Conservation (phyloP, 306 rosid species). For the Quercus rubra region DNA sequence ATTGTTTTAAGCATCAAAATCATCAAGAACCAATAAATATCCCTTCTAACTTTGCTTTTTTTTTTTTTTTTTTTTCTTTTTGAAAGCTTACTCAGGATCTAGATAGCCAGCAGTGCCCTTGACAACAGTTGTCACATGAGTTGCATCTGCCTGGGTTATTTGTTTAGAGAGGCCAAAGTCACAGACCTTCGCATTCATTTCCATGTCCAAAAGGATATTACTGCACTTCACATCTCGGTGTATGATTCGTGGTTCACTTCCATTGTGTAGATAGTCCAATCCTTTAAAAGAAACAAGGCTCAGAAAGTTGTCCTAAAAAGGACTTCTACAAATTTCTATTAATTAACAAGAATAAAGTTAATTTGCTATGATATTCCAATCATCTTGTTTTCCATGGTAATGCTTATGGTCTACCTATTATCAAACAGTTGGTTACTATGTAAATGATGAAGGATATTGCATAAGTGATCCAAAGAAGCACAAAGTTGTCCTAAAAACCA, state of each 20-base stretch:
- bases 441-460: neutral
- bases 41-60: neutral
- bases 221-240: conserved; percentile 95
- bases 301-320: neutral
- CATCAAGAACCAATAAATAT: neutral
- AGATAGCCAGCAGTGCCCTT: conserved; percentile 97
- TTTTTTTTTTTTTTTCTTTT: neutral
- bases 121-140: conserved; percentile 90
- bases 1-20: neutral
- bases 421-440: neutral
- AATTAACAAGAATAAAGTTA: neutral
- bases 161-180: conserved; percentile 95
- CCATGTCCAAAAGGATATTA: conserved; percentile 80
- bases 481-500: too few relatives aligned
- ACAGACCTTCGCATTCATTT: conserved; percentile 88
- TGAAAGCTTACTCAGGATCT: conserved; percentile 80
- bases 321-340: neutral
- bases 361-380: too few relatives aligned
- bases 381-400: neutral
- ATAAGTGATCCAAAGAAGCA: too few relatives aligned
- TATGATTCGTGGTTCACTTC: conserved; percentile 85
- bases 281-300: conserved; percentile 41
- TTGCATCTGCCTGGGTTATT: conserved; percentile 66
- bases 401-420: neutral
- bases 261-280: conserved; percentile 91